phyloP scores from a whole-genome alignment of 2,329 filamentous ascomycete genomes.

The Aureobasidium sp. region DNA sequence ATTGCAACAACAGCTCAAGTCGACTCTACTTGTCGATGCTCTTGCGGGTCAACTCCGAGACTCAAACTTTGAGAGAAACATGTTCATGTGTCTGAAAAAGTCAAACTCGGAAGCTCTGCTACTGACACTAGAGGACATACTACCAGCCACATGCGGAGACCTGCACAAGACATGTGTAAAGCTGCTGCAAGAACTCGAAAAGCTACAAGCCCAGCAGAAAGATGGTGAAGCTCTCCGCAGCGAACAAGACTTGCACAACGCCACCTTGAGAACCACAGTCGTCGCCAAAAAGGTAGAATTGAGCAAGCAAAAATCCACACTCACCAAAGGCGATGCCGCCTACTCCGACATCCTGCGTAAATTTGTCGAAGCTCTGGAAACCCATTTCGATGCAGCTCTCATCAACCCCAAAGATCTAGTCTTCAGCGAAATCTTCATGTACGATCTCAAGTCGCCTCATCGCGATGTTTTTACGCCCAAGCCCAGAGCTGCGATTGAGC shows the following conservation, averaged over 20 bases:
- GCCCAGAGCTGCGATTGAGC: slow-evolving; percentile 61
- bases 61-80: slow-evolving; percentile 43
- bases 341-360: slow-evolving; percentile 59
- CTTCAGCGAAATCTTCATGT: slow-evolving; percentile 66
- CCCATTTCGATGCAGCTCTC: slow-evolving; percentile 38
- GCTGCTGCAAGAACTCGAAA: slow-evolving; percentile 17
- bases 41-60: slow-evolving; percentile 47
- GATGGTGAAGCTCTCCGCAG: slow-evolving; percentile 49
- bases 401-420: slow-evolving; percentile 45
- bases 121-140: slow-evolving; percentile 29
- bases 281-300: slow-evolving; percentile 75
- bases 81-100: slow-evolving; percentile 51
- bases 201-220: slow-evolving; percentile 17
- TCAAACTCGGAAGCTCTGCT: slow-evolving; percentile 46
- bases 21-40: slow-evolving; percentile 51
- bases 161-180: slow-evolving; percentile 27
- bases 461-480: slow-evolving; percentile 66
- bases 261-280: slow-evolving; percentile 65
- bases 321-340: slow-evolving; percentile 61
- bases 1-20: slow-evolving; percentile 28
- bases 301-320: slow-evolving; percentile 61
- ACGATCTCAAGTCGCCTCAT: slow-evolving; percentile 61
- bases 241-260: slow-evolving; percentile 62
- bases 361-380: slow-evolving; percentile 43
- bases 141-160: not conserved